phyloP scores from a whole-genome alignment of 2,329 filamentous ascomycete species.

The Lachnellula subtilissima region DNA sequence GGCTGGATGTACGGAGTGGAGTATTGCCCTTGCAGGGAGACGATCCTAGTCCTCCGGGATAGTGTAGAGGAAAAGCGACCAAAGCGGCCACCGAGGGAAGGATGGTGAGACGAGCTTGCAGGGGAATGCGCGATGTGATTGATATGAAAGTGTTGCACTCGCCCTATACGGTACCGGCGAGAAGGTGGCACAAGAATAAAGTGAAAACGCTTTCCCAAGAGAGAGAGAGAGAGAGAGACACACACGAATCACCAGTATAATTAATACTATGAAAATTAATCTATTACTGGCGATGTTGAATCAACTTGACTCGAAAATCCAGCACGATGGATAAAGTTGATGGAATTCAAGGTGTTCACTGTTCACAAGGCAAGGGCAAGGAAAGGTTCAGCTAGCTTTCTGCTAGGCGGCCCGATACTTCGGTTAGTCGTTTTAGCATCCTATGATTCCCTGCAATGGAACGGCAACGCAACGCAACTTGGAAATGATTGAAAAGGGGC shows the following conservation, averaged over 20 bases:
- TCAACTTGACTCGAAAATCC: not conserved
- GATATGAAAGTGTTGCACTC: not conserved
- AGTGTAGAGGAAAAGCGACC: not conserved
- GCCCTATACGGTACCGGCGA: too few species aligned
- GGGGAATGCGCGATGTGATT: not conserved
- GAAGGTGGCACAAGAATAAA: too few species aligned
- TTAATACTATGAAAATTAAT: too few species aligned
- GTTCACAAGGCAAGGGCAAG: not conserved
- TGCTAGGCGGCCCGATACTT: not conserved
- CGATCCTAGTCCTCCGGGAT: slow-evolving; percentile 9
- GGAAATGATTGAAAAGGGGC: too few species aligned
- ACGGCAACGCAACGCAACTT: too few species aligned
- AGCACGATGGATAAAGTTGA: not conserved
- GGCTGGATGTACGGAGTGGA: not conserved
- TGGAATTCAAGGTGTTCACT: not conserved
- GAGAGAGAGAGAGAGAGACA: too few species aligned
- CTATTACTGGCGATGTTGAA: not conserved
- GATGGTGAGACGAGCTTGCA: not conserved
- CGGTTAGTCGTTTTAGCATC: not conserved
- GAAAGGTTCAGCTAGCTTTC: not conserved
- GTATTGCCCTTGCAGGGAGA: not conserved
- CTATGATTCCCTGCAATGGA: too few species aligned
- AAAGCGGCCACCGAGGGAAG: slow-evolving; percentile 9
- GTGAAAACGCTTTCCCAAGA: too few species aligned
- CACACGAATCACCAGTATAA: too few species aligned